Base-by-base conservation (phyloP, 768 basidiomycete genomes). In the Ramaria rubella region DNA sequence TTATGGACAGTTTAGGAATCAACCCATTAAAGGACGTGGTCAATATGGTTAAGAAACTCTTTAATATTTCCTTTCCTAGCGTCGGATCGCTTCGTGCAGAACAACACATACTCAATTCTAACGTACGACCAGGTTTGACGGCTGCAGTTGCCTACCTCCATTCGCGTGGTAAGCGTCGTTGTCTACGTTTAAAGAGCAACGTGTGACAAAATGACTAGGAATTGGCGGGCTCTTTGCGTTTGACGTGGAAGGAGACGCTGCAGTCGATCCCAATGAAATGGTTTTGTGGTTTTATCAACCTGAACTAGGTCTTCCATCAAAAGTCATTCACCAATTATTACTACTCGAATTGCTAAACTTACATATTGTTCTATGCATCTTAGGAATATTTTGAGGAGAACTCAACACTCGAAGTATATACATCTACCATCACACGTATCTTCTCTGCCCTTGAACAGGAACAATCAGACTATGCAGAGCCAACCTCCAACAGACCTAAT, bases 301-400 rank as follows among this genome's bases (percentile, higher is more conserved):
- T 2, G 73, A 70, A 7, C 74, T 95, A 14, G 90, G 91, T 40
- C 82, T 96, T 12, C 94, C 92, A 1, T 83, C 94, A 15, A 94
- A 94, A 79, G 90, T 88, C 52, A 34, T 64, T 55, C 30, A 7
- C 54, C 56, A 7, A 52, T 51, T 5, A 58, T 66, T 7, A 57
- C 60, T 2, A 43, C 46, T 38, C 14, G 34, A 15, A 34, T 42
- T 36, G 31, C 23, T 30, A 14, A 23, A n/a, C 23, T 17, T n/a
- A 40, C 38, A 2, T 11, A 6, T 17, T 7, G 34, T 48, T 12
- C 27, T 23, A 3, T n/a, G n/a, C 29, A 23, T 36, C 52, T 11
- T 60, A 92, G 86, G 92, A 94, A 72, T 96, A 98, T 68, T 98
- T 91, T 69, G 79, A 85, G 52, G 94, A 97, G 46, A 74, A 82